Percentiles rank a stretch among this genome's conserved stretches.
Evolutionary conservation across 768 basidiomycete genomes (phyloP).

Genomic region (Trametes villosa): DNA sequence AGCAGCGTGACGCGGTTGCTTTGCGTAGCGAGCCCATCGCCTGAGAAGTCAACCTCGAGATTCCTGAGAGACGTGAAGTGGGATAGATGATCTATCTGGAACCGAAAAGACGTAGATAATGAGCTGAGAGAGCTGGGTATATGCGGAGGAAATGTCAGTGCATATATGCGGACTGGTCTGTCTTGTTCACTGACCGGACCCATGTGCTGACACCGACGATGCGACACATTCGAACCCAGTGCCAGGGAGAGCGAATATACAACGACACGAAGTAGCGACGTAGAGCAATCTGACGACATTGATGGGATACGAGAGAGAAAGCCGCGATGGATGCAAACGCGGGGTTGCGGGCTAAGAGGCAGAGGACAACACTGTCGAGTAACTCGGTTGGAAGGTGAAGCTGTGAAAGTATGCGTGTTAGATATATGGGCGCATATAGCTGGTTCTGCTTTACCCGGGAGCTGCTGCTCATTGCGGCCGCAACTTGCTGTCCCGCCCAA

Average conservation of each 20-base stretch:
- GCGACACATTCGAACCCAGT: slow-evolving; percentile 20
- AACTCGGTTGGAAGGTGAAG: slow-evolving; percentile 28
- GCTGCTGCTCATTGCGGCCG: no score
- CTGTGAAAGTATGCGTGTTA: no score
- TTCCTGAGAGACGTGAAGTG: slow-evolving; percentile 2
- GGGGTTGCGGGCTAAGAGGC: slow-evolving; percentile 22
- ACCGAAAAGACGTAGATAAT: slow-evolving; percentile 16
- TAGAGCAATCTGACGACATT: slow-evolving; percentile 35
- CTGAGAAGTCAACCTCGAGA: slow-evolving; percentile 28
- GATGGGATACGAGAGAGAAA: slow-evolving; percentile 34
- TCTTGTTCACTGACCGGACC: slow-evolving; percentile 31
- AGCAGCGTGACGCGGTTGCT: slow-evolving; percentile 25
- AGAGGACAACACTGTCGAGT: slow-evolving; percentile 30
- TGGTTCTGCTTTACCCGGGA: no score
- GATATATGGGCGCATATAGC: no score
- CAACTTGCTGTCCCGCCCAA: no score
- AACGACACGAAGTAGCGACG: slow-evolving; percentile 33
- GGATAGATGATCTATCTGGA: slow-evolving; percentile 7
- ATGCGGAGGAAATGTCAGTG: slow-evolving; percentile 21
- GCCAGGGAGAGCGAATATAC: slow-evolving; percentile 14
- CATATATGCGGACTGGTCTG: slow-evolving; percentile 9
- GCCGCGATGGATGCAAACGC: slow-evolving; percentile 31
- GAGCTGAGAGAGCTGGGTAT: slow-evolving; percentile 25
- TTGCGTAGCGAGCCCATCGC: slow-evolving; percentile 31
- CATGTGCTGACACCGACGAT: slow-evolving; percentile 30